Percentiles rank a stretch among this genome's conserved stretches.
These are phyloP conservation scores for Periglandula ipomoeae DNA, from an alignment of 2,329 filamentous ascomycete genomes.

Conservation along the genomic window DNA sequence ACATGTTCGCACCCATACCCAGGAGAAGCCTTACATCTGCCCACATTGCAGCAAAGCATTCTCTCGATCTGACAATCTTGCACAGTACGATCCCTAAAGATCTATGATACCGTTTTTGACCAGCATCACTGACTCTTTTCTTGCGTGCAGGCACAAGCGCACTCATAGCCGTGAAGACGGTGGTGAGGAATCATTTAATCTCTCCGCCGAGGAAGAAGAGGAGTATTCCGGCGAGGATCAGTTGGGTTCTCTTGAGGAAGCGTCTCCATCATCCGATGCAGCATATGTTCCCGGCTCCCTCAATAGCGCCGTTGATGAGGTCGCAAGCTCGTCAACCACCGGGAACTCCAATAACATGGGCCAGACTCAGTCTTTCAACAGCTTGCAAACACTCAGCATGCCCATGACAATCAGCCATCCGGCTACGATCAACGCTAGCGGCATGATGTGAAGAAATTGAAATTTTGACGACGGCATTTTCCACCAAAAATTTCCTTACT, in stretches of 20 bases:
- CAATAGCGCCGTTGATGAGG: slow-evolving; percentile 31
- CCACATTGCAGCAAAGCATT: slow-evolving; percentile 98
- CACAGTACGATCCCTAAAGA: slow-evolving; percentile 62
- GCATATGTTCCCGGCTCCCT: slow-evolving; percentile 50
- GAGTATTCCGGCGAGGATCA: slow-evolving; percentile 77
- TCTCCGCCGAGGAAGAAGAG: slow-evolving; percentile 78
- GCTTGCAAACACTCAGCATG: slow-evolving; percentile 53
- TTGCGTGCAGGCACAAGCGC: slow-evolving; percentile 65
- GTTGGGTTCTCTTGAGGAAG: slow-evolving; percentile 69
- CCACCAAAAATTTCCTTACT: slow-evolving; percentile 6
- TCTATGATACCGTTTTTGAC: not conserved
- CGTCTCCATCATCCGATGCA: slow-evolving; percentile 62
- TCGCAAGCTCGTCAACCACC: slow-evolving; percentile 10
- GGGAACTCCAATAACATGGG: slow-evolving; percentile 12
- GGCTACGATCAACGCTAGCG: slow-evolving; percentile 33
- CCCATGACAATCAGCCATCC: slow-evolving; percentile 55
- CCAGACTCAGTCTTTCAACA: slow-evolving; percentile 37
- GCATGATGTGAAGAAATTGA: slow-evolving; percentile 31
- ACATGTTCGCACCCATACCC: slow-evolving; percentile 98
- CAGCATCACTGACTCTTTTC: slow-evolving; percentile 8
- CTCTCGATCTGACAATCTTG: slow-evolving; percentile 96
- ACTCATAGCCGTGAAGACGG: slow-evolving; percentile 58
- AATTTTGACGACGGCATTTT: not conserved
- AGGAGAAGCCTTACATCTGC: slow-evolving; percentile 97
- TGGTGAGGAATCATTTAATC: slow-evolving; percentile 46